Conservation (phyloP, 1,284 basidiomycete genomes). For the Meira miltonrushii region DNA sequence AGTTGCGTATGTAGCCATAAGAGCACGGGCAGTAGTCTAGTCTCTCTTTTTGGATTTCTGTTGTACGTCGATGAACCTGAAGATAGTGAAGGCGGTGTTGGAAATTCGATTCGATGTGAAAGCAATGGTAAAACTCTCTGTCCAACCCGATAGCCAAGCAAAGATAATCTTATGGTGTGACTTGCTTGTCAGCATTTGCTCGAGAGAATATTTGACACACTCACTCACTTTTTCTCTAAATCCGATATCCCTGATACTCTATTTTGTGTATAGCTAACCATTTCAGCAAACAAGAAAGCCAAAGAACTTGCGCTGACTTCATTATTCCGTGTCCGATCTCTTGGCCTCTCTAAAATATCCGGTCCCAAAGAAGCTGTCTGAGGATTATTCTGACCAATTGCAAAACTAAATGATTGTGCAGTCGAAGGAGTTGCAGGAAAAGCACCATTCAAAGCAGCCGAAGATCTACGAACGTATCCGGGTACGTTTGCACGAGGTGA, state of each 20-base stretch:
- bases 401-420: not conserved
- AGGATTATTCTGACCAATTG: not conserved
- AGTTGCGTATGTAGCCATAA: constrained; percentile 60
- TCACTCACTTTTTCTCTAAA: constrained; percentile 60
- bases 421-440: constrained; percentile 4
- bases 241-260: constrained; percentile 89
- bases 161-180: constrained; percentile 14
- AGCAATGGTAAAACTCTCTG: constrained; percentile 29
- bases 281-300: constrained; percentile 42
- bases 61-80: constrained; percentile 10
- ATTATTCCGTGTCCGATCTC: constrained; percentile 30
- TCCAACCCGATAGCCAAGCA: constrained; percentile 43
- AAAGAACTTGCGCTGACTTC: constrained; percentile 34
- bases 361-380: constrained; percentile 8
- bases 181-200: not conserved
- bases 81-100: constrained; percentile 16
- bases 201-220: too few relatives aligned
- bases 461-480: constrained; percentile 11
- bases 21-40: constrained; percentile 39
- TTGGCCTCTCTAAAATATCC: constrained; percentile 43
- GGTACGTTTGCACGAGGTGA: constrained; percentile 9
- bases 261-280: constrained; percentile 73
- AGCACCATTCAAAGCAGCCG: constrained; percentile 5
- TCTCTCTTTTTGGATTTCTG: constrained; percentile 45
- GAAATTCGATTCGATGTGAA: constrained; percentile 35